phyloP scores from a whole-genome alignment of 257 asterid genomes.

The Capsicum rhomboideum region DNA sequence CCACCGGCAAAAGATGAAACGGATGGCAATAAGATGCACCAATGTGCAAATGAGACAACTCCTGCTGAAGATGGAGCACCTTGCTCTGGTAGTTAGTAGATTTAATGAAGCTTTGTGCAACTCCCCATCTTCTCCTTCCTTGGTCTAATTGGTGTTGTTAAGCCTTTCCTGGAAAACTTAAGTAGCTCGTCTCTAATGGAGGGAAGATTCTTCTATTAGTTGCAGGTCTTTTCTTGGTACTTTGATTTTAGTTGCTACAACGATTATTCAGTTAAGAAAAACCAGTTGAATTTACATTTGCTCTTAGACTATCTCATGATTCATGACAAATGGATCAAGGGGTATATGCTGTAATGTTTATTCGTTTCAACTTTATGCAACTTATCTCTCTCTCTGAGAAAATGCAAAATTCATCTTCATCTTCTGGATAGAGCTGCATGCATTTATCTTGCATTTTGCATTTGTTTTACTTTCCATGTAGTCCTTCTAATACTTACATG shows the following conservation, averaged over 20 bases:
- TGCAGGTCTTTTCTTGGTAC: not conserved
- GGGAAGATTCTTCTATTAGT: not conserved
- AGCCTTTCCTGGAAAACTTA: not conserved
- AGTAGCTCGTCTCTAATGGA: not conserved
- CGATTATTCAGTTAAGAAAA: not conserved
- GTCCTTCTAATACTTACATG: too few species aligned
- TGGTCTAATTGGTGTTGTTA: not conserved
- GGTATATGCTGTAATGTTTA: too few species aligned
- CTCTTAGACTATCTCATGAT: too few species aligned
- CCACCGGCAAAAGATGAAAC: constrained; percentile 13
- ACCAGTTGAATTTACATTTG: too few species aligned
- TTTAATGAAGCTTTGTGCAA: not conserved
- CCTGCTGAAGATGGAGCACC: not conserved
- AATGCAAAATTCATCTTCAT: too few species aligned
- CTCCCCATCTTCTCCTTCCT: not conserved
- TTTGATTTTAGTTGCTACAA: not conserved
- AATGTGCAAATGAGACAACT: not conserved
- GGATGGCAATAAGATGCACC: not conserved
- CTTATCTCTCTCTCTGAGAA: too few species aligned
- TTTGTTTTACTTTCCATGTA: too few species aligned
- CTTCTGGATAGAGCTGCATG: too few species aligned
- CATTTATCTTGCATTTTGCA: too few species aligned
- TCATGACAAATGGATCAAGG: too few species aligned
- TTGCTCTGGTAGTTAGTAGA: not conserved
- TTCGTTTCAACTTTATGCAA: too few species aligned